Base-by-base conservation (phyloP, 2,329 filamentous ascomycete species). In the Phoma sp. region DNA sequence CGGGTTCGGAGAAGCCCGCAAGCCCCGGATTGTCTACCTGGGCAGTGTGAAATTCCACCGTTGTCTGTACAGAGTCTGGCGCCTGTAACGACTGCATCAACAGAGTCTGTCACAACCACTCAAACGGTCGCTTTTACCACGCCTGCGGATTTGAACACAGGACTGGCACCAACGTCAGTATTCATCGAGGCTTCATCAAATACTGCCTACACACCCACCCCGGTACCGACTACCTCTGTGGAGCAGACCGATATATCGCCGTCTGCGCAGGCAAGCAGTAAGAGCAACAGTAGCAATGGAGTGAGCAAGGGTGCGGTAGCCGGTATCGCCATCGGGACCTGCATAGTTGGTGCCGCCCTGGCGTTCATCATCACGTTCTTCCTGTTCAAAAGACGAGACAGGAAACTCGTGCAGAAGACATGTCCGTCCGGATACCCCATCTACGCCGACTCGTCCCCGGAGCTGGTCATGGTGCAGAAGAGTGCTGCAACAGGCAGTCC, bases 281-380 rank as follows among this genome's bases (percentile, higher is more conserved):
- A 15, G 9, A 29, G 40, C 22, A 40, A 12, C 19, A 31, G 6
- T 6, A 37, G 17, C 27, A 24, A 37, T 9, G 47, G 43, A 9
- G 37, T 58, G 12, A 47, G 43, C 27, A 51, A 50, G 7, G 47
- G 55, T 29, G 55, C 55, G 1, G 38, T 58, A 6, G 55, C 46
- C 9, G 55, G 55, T 5, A 47, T 59, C 9, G 57, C 52, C 17
- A 53, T 59, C 13, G 53, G 39, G 6, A 53, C 55, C 2, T 49
- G 22, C 3, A 58, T 74, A 17, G 32, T 65, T 21, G 72, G 72
- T 12, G 72, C 66, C 4, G 59, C 57, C 2, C 60, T 74, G 21
- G 72, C 70, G 12, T 72, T 72, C 22, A 7, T 67, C 6, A 56
- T 56, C 17, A 65, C 71, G 1, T 69, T 71, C 49, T 46, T 74